phyloP scores from a whole-genome alignment of 306 rosid genomes.

The Ziziphus jujuba region DNA sequence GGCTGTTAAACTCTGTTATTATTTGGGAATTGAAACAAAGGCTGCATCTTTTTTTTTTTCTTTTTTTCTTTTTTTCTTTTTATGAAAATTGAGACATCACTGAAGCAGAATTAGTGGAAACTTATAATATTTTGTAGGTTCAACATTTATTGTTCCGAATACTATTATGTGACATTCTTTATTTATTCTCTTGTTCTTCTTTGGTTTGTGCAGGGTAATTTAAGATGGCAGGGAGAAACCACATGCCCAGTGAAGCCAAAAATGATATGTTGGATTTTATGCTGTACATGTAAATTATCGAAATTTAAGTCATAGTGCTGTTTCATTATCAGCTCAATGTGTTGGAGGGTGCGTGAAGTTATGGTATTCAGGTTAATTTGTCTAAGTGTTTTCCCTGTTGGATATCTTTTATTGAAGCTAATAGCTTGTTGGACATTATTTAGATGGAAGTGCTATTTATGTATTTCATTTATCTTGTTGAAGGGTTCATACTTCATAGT shows the following conservation, averaged over 20 bases:
- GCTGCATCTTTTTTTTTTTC: too few species aligned
- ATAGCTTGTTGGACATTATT: conserved; percentile 10
- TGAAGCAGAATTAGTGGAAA: too few species aligned
- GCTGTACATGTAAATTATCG: conserved; percentile 14
- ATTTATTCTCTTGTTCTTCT: not conserved
- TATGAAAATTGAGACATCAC: too few species aligned
- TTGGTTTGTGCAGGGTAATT: conserved; percentile 34
- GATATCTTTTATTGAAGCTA: conserved; percentile 18
- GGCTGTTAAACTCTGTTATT: conserved; percentile 3
- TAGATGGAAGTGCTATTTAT: conserved; percentile 3
- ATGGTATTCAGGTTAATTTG: conserved; percentile 20
- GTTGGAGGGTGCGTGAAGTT: conserved; percentile 7
- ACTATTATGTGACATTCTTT: not conserved
- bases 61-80: too few species aligned
- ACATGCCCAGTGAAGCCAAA: conserved; percentile 49
- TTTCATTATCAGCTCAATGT: conserved; percentile 25
- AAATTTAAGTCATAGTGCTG: too few species aligned
- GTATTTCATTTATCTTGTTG: conserved; percentile 1
- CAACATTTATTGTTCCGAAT: too few species aligned
- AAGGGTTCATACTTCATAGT: conserved; percentile 2
- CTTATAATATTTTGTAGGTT: too few species aligned
- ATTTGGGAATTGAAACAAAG: not conserved
- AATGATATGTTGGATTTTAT: too few species aligned
- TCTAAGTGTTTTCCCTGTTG: not conserved
- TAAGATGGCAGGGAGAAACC: conserved; percentile 69